phyloP scores from a whole-genome alignment of 192 early-diverging fungal species.

The Coemansia nantahalensis region DNA sequence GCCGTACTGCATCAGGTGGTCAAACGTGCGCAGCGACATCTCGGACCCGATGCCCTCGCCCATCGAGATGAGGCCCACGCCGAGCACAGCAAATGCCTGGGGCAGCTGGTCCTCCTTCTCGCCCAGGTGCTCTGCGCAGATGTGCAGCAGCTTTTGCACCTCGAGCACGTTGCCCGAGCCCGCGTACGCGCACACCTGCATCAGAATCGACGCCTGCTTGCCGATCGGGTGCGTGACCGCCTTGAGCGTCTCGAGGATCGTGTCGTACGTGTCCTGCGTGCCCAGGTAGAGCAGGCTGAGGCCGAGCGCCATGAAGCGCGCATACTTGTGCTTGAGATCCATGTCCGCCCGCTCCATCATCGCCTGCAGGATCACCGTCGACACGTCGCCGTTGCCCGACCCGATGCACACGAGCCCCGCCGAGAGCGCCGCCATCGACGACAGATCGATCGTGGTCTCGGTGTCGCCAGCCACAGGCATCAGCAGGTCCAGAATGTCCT shows the following conservation, averaged over 20 bases:
- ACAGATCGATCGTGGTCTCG: constrained; percentile 79
- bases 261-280: constrained; percentile 87
- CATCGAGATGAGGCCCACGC: constrained; percentile 93
- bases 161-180: constrained; percentile 97
- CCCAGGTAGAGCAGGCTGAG: constrained; percentile 87
- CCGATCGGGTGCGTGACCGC: constrained; percentile 91
- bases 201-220: constrained; percentile 82
- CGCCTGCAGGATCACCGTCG: constrained; percentile 85
- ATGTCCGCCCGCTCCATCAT: constrained; percentile 93
- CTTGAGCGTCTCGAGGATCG: constrained; percentile 90
- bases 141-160: constrained; percentile 94
- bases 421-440: constrained; percentile 84
- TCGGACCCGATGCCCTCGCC: constrained; percentile 96
- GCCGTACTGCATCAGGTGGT: constrained; percentile 99
- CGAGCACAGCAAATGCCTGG: constrained; percentile 95
- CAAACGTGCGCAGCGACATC: constrained; percentile 93
- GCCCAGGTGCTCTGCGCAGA: constrained; percentile 94
- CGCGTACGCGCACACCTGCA: constrained; percentile 88
- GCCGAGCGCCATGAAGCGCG: constrained; percentile 92
- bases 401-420: constrained; percentile 94
- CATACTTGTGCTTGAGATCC: constrained; percentile 82
- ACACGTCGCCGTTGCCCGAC: constrained; percentile 84
- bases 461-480: constrained; percentile 80
- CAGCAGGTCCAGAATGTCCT: constrained; percentile 81
- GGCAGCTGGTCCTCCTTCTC: constrained; percentile 79